A percentile compares a stretch with the other conserved stretches of the same genome.
phyloP scores from a whole-genome alignment of 768 basidiomycete species.

The Leccinum imitatum region DNA sequence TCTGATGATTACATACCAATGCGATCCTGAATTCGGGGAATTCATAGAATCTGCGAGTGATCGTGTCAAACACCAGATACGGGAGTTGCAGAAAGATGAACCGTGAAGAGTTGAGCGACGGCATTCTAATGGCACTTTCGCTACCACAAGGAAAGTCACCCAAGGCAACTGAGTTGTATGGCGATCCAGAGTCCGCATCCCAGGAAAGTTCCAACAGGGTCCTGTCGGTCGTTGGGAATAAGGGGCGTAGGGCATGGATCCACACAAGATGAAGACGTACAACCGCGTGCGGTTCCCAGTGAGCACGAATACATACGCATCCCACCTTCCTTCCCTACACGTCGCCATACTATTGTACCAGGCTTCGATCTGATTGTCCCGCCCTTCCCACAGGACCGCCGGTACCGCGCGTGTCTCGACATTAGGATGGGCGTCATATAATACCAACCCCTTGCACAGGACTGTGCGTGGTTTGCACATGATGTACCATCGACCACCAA shows the following conservation, averaged over 20 bases:
- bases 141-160: background rate
- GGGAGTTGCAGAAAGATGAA: background rate
- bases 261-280: background rate
- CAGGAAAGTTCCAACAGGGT: background rate
- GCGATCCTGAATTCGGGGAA: background rate
- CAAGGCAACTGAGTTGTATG: background rate
- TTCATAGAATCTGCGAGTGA: background rate
- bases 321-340: background rate
- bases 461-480: background rate
- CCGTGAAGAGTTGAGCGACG: background rate
- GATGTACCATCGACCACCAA: background rate
- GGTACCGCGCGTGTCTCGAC: background rate
- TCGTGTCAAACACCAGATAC: background rate
- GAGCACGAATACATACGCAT: background rate
- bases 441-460: background rate
- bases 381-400: background rate
- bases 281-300: background rate
- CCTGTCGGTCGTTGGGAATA: background rate
- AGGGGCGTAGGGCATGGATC: background rate
- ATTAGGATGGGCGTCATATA: background rate
- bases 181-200: background rate
- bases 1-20: background rate
- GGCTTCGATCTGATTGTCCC: background rate
- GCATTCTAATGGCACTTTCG: background rate
- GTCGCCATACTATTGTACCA: background rate